A percentile compares a stretch with the other conserved stretches of the same genome.
These are phyloP conservation scores for Nannochloropsis oceanica DNA, from an alignment of 108 stramenopile species.

Conservation along the genomic window DNA sequence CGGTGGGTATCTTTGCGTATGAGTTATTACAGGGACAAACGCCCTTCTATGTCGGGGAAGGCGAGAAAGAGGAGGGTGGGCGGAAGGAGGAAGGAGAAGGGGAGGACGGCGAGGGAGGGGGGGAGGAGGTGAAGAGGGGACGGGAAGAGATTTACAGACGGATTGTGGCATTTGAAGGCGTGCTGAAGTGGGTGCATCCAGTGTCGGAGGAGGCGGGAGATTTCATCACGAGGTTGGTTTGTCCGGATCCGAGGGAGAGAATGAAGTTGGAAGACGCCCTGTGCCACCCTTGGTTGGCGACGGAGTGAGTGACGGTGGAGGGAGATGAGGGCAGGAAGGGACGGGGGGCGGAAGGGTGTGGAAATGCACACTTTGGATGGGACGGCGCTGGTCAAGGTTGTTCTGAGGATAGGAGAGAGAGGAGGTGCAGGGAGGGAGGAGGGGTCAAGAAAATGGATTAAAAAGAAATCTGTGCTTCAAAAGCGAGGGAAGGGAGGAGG, in stretches of 20 bases:
- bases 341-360: neutral
- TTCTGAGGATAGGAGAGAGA: too few species aligned
- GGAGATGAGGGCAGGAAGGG: neutral
- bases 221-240: neutral
- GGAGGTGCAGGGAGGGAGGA: too few species aligned
- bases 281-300: neutral
- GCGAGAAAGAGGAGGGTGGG: neutral
- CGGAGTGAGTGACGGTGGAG: neutral
- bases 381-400: too few species aligned
- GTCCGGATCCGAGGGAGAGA: neutral
- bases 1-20: constrained; percentile 49
- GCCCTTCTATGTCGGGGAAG: neutral
- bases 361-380: neutral
- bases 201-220: neutral
- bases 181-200: neutral
- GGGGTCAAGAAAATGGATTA: too few species aligned
- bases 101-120: neutral
- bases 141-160: neutral
- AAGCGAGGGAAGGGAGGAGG: too few species aligned
- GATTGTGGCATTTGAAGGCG: neutral
- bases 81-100: neutral
- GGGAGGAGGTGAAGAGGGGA: neutral
- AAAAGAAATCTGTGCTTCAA: too few species aligned
- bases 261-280: neutral
- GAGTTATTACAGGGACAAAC: neutral